phyloP scores from a whole-genome alignment of 2,329 filamentous ascomycete genomes.

The Xylaria arbuscula region DNA sequence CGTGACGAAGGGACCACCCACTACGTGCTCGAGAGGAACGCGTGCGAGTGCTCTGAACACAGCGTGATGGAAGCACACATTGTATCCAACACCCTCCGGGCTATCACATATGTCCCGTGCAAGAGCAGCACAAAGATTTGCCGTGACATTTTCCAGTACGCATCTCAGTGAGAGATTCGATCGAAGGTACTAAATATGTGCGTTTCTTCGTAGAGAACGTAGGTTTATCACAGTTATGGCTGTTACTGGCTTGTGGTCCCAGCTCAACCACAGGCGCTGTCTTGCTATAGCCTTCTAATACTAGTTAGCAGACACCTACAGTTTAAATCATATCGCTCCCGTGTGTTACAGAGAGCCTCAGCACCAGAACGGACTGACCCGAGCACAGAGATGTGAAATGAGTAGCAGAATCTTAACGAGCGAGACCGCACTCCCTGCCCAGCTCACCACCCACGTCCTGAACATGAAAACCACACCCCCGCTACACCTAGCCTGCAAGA shows the following conservation, averaged over 20 bases:
- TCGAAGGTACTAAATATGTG: not conserved
- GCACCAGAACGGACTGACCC: not conserved
- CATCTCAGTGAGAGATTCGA: not conserved
- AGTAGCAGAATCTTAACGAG: not conserved
- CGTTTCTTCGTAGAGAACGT: not conserved
- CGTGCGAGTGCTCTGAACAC: conserved; percentile 32
- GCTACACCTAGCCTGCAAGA: conserved; percentile 8
- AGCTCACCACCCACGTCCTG: not conserved
- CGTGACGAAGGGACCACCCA: conserved; percentile 24
- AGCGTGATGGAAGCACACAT: not conserved
- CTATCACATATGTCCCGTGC: not conserved
- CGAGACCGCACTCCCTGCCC: not conserved
- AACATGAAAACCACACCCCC: not conserved
- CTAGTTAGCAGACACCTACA: not conserved
- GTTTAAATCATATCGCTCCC: not conserved
- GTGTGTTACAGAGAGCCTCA: not conserved
- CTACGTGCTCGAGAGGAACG: conserved; percentile 37
- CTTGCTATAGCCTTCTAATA: not conserved
- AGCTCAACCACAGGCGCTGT: not conserved
- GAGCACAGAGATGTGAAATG: not conserved
- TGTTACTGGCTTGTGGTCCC: not conserved
- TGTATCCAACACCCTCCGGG: not conserved
- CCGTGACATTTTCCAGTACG: not conserved
- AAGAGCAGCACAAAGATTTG: not conserved
- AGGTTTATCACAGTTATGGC: not conserved